Conservation (phyloP, 2,329 filamentous ascomycete genomes). For the Amylocarpus encephaloides region DNA sequence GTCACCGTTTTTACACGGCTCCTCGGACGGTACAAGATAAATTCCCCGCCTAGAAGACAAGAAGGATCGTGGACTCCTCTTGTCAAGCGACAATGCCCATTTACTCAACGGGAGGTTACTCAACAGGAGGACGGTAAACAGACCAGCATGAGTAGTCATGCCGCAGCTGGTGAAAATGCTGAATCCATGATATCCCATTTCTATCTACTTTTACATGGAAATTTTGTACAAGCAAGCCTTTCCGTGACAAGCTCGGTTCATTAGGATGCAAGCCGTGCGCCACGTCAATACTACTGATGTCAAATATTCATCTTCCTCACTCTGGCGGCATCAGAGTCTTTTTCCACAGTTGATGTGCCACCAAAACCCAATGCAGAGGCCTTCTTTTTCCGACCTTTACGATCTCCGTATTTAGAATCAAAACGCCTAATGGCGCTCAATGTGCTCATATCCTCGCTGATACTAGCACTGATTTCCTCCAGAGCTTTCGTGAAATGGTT, state of each 20-base stretch:
- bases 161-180: neutral
- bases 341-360: conserved; percentile 24
- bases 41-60: too few species aligned
- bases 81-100: too few species aligned
- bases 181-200: neutral
- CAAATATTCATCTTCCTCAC: conserved; percentile 26
- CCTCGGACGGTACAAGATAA: too few species aligned
- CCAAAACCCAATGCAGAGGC: conserved; percentile 53
- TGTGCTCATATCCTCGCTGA: conserved; percentile 87
- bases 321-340: conserved; percentile 29
- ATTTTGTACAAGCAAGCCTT: neutral
- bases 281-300: neutral
- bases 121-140: too few species aligned
- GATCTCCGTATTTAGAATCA: conserved; percentile 89
- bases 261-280: neutral
- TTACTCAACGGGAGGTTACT: too few species aligned
- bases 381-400: conserved; percentile 58
- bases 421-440: conserved; percentile 87
- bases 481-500: conserved; percentile 81
- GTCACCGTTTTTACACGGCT: too few species aligned
- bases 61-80: too few species aligned
- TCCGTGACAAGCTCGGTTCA: too few species aligned
- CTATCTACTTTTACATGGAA: neutral
- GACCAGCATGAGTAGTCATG: neutral
- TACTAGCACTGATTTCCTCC: conserved; percentile 83